Conservation (phyloP, 306 rosid species). For the Mucuna pruriens region DNA sequence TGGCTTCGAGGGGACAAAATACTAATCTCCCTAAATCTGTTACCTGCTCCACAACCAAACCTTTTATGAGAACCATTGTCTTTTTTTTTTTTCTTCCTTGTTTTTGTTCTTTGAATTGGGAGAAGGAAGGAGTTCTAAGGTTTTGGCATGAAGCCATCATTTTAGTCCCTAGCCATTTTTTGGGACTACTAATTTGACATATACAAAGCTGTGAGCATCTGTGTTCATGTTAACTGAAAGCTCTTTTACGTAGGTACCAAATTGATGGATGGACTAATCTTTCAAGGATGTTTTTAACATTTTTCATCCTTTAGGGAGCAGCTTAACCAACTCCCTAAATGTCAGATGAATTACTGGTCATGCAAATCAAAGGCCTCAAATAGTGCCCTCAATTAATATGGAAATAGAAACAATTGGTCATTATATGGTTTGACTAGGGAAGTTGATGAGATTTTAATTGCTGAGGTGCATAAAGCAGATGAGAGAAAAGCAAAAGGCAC, state of each 20-base stretch:
- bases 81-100: neutral
- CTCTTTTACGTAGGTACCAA: neutral
- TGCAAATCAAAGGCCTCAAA: conserved; percentile 15
- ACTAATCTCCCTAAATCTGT: neutral
- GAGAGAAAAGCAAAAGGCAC: neutral
- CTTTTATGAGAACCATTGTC: neutral
- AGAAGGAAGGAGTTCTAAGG: neutral
- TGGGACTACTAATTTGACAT: neutral
- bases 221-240: neutral
- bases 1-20: neutral
- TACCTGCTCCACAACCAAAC: neutral
- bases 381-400: neutral
- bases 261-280: neutral
- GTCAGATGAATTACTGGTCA: neutral
- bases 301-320: neutral
- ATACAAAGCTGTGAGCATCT: neutral
- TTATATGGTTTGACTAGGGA: no score
- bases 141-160: neutral
- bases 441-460: no score
- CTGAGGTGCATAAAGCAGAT: no score
- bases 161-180: neutral
- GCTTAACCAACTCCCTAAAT: neutral
- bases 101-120: neutral
- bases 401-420: neutral
- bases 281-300: neutral